Evolutionary conservation across 768 basidiomycete species (phyloP), one percentile per base, ranked within the genome.

Genomic region (Russula brevipes): DNA sequence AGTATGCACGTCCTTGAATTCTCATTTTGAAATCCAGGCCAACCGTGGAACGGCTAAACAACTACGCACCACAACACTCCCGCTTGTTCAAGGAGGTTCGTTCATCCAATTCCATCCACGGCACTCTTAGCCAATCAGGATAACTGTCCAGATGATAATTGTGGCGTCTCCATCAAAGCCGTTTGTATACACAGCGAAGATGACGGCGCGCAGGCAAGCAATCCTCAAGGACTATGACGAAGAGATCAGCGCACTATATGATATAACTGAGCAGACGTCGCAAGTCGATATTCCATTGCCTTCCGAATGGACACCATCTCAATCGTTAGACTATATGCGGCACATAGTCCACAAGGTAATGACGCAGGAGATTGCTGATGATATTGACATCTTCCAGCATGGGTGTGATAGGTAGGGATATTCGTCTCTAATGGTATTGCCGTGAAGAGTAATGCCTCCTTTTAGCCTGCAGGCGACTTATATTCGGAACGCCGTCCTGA

Each of bases 11-110:
- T 24, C 2, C 4, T 45, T 58, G 19, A 10, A 17, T 39, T 53
- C 45, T 53, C 35, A 16, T 24, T 24, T 45, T 31, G 30, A 54
- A 35, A 46, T 24, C 14, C 38, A 81, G 78, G 78, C 72, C 77
- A 0, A 78, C 73, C 7, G 71, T 81, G 4, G 75, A 80, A 58
- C 64, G 73, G 50, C 70, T 76, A 56, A 82, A 81, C 59, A 64
- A 64, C 19, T 74, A 69, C 55, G 78, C 80, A 0, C 81, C 81
- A 10, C 69, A 73, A 38, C 79, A 81, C 64, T 80, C 78, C 0
- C 69, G 78, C 19, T 67, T 82, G 4, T 80, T 80, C 71, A 80
- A 80, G 61, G 79, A 80, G 74, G 78, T 76, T 11, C 45, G 68
- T 61, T 57, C 47, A 9, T 55, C 16, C 5, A n/a, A 16, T 19